Evolutionary conservation across 2,329 filamentous ascomycete genomes (phyloP).

Genomic region (Aspergillus intermedius): DNA sequence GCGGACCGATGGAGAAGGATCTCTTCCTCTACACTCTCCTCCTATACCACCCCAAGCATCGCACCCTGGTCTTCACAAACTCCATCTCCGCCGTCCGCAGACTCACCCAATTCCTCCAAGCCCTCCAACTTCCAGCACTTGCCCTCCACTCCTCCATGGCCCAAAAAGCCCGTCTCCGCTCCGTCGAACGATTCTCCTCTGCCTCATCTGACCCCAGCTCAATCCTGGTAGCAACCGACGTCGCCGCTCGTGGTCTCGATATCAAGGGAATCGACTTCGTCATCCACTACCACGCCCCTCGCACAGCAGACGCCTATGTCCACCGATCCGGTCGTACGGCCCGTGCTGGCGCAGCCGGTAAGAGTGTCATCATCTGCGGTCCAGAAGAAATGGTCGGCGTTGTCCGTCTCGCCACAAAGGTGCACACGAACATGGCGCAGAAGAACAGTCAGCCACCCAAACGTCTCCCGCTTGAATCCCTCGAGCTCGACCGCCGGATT

Average conservation of each 20-base stretch:
- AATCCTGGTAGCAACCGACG: constrained; percentile 86
- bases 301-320: constrained; percentile 86
- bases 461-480: constrained; percentile 61
- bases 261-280: constrained; percentile 85
- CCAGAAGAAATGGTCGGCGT: constrained; percentile 87
- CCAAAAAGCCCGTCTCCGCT: constrained; percentile 90
- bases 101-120: constrained; percentile 74
- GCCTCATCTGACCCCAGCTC: constrained; percentile 48
- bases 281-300: constrained; percentile 90
- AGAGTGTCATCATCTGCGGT: constrained; percentile 80
- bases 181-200: constrained; percentile 78
- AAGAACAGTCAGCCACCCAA: constrained; percentile 46
- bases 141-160: constrained; percentile 89
- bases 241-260: constrained; percentile 87
- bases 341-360: constrained; percentile 68
- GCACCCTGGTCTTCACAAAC: constrained; percentile 89
- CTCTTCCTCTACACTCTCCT: constrained; percentile 87
- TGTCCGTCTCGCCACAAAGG: constrained; percentile 75
- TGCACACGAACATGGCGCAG: constrained; percentile 55
- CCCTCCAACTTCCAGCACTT: constrained; percentile 68
- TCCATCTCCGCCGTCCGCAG: constrained; percentile 89
- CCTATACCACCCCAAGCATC: constrained; percentile 70
- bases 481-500: constrained; percentile 77
- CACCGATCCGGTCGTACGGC: constrained; percentile 93
- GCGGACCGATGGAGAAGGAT: constrained; percentile 91